Percentiles rank a stretch among this genome's conserved stretches.
phyloP scores from a whole-genome alignment of 2,329 filamentous ascomycete species.

The Tolypocladium guangdongense region DNA sequence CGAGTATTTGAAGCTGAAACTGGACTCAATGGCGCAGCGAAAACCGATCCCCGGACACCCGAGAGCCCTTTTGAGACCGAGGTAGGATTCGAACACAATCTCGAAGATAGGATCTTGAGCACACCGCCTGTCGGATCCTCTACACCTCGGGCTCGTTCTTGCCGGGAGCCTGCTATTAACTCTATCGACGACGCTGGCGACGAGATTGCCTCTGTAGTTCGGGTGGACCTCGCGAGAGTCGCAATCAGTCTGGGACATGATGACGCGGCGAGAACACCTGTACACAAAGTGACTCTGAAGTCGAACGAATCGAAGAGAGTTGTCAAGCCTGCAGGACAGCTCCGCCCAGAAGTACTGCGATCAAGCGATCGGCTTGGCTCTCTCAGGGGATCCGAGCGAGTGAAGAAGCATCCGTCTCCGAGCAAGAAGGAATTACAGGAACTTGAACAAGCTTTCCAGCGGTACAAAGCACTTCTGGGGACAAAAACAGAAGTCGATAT shows the following conservation, averaged over 20 bases:
- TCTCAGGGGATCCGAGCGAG: constrained; percentile 5
- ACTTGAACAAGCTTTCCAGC: constrained; percentile 23
- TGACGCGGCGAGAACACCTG: background rate
- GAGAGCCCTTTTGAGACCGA: constrained; percentile 22
- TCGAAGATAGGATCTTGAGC: constrained; percentile 26
- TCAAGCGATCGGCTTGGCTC: background rate
- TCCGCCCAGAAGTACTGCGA: background rate
- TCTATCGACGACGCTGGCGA: constrained; percentile 1
- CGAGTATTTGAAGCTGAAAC: background rate
- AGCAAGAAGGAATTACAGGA: constrained; percentile 28
- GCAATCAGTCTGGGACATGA: constrained; percentile 4
- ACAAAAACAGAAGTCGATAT: constrained; percentile 9
- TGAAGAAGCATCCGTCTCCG: constrained; percentile 35
- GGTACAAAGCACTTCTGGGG: constrained; percentile 15
- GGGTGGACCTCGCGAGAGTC: constrained; percentile 6
- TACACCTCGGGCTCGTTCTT: constrained; percentile 21
- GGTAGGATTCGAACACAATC: constrained; percentile 23
- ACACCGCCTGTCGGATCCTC: constrained; percentile 25
- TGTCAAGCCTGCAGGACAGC: constrained; percentile 1
- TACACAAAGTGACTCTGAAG: constrained; percentile 3
- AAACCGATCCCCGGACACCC: background rate
- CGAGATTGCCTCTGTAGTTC: background rate
- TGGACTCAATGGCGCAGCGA: background rate
- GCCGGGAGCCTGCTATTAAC: constrained; percentile 6
- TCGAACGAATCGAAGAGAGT: background rate